Percentiles rank a stretch among this genome's conserved stretches.
These are phyloP conservation scores for Acmispon strigosus DNA, from an alignment of 306 rosid genomes.

Conservation along the genomic window DNA sequence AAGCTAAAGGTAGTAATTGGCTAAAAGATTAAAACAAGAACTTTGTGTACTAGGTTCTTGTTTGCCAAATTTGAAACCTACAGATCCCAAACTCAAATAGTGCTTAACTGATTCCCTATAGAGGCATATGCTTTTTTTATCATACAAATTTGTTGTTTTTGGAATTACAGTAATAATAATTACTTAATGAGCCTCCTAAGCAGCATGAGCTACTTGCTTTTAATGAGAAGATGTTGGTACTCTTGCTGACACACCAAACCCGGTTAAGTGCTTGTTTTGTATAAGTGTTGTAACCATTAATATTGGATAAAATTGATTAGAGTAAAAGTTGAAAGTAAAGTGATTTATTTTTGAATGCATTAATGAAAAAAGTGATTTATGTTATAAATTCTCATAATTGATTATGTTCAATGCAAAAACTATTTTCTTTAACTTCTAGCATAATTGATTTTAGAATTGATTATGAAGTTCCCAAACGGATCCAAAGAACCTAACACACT, in stretches of 20 bases:
- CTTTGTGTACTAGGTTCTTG: slow-evolving; percentile 1
- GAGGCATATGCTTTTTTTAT: not conserved
- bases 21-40: slow-evolving; percentile 15
- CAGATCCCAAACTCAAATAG: slow-evolving; percentile 24
- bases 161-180: not conserved
- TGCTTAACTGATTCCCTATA: not conserved
- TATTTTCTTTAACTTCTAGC: no score
- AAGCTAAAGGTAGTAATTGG: slow-evolving; percentile 57
- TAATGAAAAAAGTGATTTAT: no score
- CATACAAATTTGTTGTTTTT: not conserved
- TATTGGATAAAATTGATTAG: no score
- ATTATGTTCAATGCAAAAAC: no score
- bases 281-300: no score
- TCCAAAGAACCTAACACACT: no score
- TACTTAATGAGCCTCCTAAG: not conserved
- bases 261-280: no score
- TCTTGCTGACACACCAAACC: not conserved
- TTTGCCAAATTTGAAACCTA: slow-evolving; percentile 29
- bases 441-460: no score
- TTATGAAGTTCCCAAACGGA: no score
- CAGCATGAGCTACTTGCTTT: not conserved
- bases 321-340: no score
- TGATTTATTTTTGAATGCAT: no score
- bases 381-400: no score
- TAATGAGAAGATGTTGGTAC: not conserved